Percentiles rank a stretch among this genome's conserved stretches.
Evolutionary conservation across 2,329 filamentous ascomycete species (phyloP).

Genomic region (Clonostachys rhizophaga): DNA sequence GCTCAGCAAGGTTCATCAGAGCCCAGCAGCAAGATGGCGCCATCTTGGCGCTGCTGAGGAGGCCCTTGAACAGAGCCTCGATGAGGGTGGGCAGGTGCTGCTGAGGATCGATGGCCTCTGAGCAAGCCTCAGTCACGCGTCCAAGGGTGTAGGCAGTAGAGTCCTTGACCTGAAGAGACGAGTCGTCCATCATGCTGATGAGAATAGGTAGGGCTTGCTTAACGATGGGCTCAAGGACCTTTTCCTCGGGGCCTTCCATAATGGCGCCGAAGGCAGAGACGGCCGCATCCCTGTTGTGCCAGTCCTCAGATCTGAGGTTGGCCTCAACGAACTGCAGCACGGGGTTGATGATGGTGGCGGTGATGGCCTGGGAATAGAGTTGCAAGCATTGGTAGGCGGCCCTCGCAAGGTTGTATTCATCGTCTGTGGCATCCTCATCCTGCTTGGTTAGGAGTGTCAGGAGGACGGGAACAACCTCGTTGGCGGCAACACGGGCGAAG

Average conservation of each 20-base stretch:
- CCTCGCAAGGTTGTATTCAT: constrained; percentile 95
- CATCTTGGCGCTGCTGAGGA: constrained; percentile 93
- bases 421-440: constrained; percentile 93
- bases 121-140: constrained; percentile 90
- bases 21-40: constrained; percentile 98
- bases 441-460: constrained; percentile 89
- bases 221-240: constrained; percentile 86
- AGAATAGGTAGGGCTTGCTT: constrained; percentile 92
- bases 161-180: constrained; percentile 85
- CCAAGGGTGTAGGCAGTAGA: constrained; percentile 95
- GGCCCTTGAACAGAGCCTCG: constrained; percentile 80
- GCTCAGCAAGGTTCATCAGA: constrained; percentile 95
- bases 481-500: constrained; percentile 88
- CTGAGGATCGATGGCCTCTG: constrained; percentile 82
- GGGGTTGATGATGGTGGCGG: constrained; percentile 74
- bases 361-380: constrained; percentile 90
- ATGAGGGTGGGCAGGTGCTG: constrained; percentile 83
- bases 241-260: constrained; percentile 96
- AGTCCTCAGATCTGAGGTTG: constrained; percentile 86
- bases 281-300: constrained; percentile 91
- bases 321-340: constrained; percentile 89
- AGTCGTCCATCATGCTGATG: constrained; percentile 88
- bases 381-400: constrained; percentile 96
- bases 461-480: constrained; percentile 90
- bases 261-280: constrained; percentile 97